These are phyloP conservation scores for Paraphoma sp. DNA, from an alignment of 2,329 filamentous ascomycete species.

Conservation along the genomic window DNA sequence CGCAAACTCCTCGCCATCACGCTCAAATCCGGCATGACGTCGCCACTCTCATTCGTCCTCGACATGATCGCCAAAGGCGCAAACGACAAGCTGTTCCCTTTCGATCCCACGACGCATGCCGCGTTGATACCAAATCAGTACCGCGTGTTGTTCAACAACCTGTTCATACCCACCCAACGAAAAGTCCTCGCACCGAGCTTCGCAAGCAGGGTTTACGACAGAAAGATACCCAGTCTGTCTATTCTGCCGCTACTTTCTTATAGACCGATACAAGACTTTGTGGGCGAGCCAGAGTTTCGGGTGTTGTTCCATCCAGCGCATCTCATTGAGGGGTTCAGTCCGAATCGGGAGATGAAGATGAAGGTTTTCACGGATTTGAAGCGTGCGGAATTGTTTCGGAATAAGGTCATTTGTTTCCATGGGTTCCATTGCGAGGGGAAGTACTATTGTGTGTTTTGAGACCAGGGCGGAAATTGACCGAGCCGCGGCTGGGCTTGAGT, in stretches of 20 bases:
- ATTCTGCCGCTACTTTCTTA: not conserved
- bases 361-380: not conserved
- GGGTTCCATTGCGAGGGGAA: not conserved
- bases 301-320: not conserved
- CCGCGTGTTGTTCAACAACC: not conserved
- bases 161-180: not conserved
- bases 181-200: not conserved
- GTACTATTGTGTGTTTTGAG: not conserved
- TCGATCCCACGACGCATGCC: not conserved
- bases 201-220: not conserved
- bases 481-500: too few relatives aligned
- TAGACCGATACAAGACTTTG: not conserved
- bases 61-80: not conserved
- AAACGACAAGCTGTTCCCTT: not conserved
- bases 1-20: not conserved
- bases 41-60: not conserved
- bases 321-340: not conserved
- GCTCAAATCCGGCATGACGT: not conserved
- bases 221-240: not conserved
- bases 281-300: not conserved
- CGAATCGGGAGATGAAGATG: not conserved
- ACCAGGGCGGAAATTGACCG: too few relatives aligned
- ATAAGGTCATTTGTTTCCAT: not conserved
- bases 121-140: not conserved
- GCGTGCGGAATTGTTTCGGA: not conserved